Conservation (phyloP, 129 eudicot genomes). For the sunflower (Helianthus annuus) region DNA sequence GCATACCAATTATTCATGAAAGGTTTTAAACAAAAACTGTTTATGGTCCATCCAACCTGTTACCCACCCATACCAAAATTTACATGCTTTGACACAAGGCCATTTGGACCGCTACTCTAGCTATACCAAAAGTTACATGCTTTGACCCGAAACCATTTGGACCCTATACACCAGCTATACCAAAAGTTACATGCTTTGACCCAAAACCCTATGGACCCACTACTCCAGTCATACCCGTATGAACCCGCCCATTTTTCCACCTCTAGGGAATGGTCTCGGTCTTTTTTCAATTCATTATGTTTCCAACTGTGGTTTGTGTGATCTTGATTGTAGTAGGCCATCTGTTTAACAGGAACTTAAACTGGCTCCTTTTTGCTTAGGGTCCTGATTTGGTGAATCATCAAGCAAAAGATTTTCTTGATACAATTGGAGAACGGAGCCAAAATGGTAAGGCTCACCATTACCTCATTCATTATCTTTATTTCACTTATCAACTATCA, state of each 20-base stretch:
- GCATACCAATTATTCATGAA: no score
- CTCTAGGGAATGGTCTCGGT: neutral
- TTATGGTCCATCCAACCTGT: no score
- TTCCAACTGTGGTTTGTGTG: no score
- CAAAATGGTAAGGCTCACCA: conserved; percentile 65
- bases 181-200: neutral
- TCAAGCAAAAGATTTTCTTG: no score
- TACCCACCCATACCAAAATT: no score
- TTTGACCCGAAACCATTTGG: neutral
- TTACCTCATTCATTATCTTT: neutral
- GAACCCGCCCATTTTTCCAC: neutral
- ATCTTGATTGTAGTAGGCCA: neutral
- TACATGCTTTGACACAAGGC: no score
- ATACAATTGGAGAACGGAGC: conserved; percentile 71
- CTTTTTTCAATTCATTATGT: neutral
- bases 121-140: no score
- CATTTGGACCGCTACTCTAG: no score
- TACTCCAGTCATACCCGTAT: neutral
- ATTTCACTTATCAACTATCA: neutral
- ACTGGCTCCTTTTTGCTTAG: no score
- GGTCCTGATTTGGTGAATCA: no score
- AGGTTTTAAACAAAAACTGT: no score
- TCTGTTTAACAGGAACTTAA: neutral
- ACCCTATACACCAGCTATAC: neutral
- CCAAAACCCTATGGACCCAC: neutral